Conservation (phyloP, 192 early-diverging fungal genomes). For the Pilaira anomala region DNA sequence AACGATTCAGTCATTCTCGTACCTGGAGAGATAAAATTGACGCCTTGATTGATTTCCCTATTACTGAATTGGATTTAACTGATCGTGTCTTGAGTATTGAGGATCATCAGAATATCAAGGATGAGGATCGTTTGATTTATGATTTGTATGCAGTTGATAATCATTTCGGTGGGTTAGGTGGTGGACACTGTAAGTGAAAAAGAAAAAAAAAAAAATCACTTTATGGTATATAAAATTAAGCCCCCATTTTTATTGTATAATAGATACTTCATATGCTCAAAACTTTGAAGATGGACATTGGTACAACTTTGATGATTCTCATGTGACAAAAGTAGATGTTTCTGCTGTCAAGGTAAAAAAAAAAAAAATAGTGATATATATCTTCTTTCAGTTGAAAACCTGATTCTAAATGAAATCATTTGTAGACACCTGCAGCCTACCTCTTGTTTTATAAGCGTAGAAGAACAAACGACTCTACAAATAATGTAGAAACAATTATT, state of each 20-base stretch:
- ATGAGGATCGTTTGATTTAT: conserved; percentile 44
- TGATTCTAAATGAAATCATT: not conserved
- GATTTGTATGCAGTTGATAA: conserved; percentile 79
- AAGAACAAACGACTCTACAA: conserved; percentile 9
- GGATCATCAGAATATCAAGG: not conserved
- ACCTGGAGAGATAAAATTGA: conserved; percentile 72
- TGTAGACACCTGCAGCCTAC: conserved; percentile 56
- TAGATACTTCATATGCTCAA: conserved; percentile 74
- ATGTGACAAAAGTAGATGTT: conserved; percentile 42
- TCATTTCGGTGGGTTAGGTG: conserved; percentile 79
- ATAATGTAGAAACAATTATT: conserved; percentile 12
- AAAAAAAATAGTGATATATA: not conserved
- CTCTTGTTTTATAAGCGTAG: conserved; percentile 61
- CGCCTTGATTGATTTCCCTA: conserved; percentile 68
- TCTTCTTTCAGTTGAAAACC: not conserved
- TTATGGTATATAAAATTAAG: not conserved
- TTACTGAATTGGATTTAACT: conserved; percentile 60
- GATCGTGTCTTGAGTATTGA: conserved; percentile 38
- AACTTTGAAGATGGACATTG: conserved; percentile 61
- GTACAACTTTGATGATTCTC: conserved; percentile 83
- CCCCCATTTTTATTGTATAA: no score
- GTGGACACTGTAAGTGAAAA: conserved; percentile 62
- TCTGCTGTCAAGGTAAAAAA: conserved; percentile 29
- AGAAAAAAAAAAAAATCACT: not conserved
- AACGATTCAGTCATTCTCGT: conserved; percentile 71